Evolutionary conservation across 2,329 filamentous ascomycete genomes (phyloP).

Genomic region (Sporothrix inflata): DNA sequence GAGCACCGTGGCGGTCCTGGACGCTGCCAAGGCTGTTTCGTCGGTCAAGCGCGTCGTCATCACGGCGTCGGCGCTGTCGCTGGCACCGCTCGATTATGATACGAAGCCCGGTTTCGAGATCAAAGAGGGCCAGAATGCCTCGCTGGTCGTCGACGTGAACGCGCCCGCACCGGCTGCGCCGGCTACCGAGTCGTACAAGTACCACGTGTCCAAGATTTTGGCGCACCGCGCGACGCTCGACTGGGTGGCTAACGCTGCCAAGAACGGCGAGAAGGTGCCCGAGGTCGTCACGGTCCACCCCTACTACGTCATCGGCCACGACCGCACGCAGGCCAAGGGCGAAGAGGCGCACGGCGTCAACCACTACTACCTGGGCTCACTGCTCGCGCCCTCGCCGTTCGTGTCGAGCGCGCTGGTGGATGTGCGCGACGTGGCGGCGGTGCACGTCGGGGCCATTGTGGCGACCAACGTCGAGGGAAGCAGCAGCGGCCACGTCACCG

Average conservation of each 20-base stretch:
- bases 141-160: not conserved
- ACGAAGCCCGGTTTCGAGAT: not conserved
- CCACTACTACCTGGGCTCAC: conserved; percentile 7
- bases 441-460: conserved; percentile 7
- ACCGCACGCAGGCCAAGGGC: conserved; percentile 14
- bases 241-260: conserved; percentile 17
- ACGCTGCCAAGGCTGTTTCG: not conserved
- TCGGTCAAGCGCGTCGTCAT: conserved; percentile 23
- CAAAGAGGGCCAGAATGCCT: not conserved
- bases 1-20: conserved; percentile 33
- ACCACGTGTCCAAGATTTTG: conserved; percentile 38
- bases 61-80: conserved; percentile 20
- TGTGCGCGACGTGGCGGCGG: conserved; percentile 28
- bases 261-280: conserved; percentile 15
- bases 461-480: not conserved
- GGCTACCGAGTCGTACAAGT: conserved; percentile 35
- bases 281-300: conserved; percentile 29
- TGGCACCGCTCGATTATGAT: conserved; percentile 1
- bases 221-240: conserved; percentile 30
- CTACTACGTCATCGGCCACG: conserved; percentile 29
- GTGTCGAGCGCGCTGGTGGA: conserved; percentile 28
- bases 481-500: not conserved
- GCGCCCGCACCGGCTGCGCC: conserved; percentile 35
- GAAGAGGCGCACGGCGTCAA: conserved; percentile 19
- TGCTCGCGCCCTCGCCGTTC: not conserved